These are phyloP conservation scores for Pseudogymnoascus pannorum DNA, from an alignment of 2,329 filamentous ascomycete genomes.

Conservation along the genomic window DNA sequence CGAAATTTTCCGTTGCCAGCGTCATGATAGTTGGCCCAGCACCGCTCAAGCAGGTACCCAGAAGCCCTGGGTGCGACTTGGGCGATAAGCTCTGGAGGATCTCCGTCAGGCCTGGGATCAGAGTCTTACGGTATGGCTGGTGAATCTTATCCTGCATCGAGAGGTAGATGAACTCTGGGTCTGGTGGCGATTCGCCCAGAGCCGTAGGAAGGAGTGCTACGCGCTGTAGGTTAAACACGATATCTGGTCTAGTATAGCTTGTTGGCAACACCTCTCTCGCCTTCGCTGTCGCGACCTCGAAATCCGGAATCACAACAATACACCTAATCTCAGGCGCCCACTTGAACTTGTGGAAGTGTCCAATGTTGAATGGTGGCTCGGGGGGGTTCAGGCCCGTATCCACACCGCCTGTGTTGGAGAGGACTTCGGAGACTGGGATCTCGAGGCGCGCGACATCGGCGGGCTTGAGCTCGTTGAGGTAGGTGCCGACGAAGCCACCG, in stretches of 20 bases:
- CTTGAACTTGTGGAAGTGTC: slow-evolving; percentile 90
- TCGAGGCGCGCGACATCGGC: slow-evolving; percentile 86
- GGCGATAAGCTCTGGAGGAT: slow-evolving; percentile 90
- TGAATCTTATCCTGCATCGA: slow-evolving; percentile 99
- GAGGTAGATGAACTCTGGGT: slow-evolving; percentile 89
- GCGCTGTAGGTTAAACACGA: slow-evolving; percentile 89
- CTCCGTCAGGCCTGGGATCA: slow-evolving; percentile 87
- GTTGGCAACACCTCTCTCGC: slow-evolving; percentile 79
- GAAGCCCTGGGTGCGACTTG: slow-evolving; percentile 73
- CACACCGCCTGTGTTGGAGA: slow-evolving; percentile 80
- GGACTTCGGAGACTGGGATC: slow-evolving; percentile 88
- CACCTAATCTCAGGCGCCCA: slow-evolving; percentile 96
- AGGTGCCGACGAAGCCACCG: slow-evolving; percentile 93
- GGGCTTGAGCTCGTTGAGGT: slow-evolving; percentile 83
- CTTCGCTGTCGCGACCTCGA: slow-evolving; percentile 90
- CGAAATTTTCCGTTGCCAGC: slow-evolving; percentile 83
- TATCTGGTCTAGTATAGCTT: slow-evolving; percentile 71
- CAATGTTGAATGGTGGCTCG: slow-evolving; percentile 83
- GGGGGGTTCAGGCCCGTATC: slow-evolving; percentile 85
- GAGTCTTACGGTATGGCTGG: slow-evolving; percentile 85
- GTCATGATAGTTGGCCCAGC: slow-evolving; percentile 93
- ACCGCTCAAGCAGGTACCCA: slow-evolving; percentile 91
- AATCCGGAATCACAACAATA: slow-evolving; percentile 91
- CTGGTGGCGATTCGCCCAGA: slow-evolving; percentile 80
- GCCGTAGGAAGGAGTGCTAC: slow-evolving; percentile 86